Evolutionary conservation across 1,139 yeast species (phyloP), one percentile per base, ranked within the genome.

Genomic region (Blastobotrys raffinosifermentans): DNA sequence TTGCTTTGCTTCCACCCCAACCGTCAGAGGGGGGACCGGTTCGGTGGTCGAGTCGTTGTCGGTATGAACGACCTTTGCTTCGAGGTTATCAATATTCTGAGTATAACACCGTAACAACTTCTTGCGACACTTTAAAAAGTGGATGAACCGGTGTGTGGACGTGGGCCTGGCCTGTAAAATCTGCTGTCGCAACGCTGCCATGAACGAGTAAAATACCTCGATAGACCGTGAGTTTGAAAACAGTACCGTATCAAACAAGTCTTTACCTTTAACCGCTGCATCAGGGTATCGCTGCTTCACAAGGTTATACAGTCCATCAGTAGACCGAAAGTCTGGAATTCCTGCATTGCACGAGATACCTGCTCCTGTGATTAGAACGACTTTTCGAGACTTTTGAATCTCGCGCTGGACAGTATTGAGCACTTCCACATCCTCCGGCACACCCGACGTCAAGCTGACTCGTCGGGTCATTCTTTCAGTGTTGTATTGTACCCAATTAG

Each of bases 321-420:
- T 67, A 2, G 94, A 83, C 41, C 97, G 70, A 59, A 89, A 89
- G 58, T 89, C 97, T 1, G 97, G 97, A 39, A 89, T 89, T 0
- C 97, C 97, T 1, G 97, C 96, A 57, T 84, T 86, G 58, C 96
- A 86, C 18, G 96, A 85, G 41, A 89, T 85, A 1, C 97, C 97
- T 1, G 97, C 97, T 6, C 97, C 96, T 0, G 96, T 86, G 39
- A 87, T 53, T 5, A 55, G 50, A 10, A 60, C 51, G 1, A 53
- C 42, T 31, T 52, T 51, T 20, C 53, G 46, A 15, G 60, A 33
- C 23, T 48, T 47, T 22, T 45, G 40, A 13, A 59, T 26, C 14
- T 39, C 26, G 19, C 37, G 34, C 7, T 62, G 59, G 6, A 58
- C 38, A 10, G 37, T 45, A 10, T 42, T 37, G 26, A 51, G 35